phyloP scores from a whole-genome alignment of 1,284 basidiomycete species.

The Sparassis latifolia region DNA sequence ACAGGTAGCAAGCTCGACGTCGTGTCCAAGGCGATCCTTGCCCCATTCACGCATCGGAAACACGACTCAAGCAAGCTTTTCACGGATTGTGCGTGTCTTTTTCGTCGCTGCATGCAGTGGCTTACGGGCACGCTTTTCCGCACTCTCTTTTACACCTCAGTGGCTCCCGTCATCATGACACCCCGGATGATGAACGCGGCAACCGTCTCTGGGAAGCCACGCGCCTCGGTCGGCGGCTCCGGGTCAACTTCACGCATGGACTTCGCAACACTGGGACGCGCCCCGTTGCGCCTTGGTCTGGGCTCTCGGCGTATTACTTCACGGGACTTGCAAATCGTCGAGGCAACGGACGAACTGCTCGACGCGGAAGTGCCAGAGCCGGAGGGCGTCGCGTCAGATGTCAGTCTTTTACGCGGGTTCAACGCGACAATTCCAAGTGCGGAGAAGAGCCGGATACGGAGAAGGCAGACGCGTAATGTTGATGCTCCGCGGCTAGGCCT shows the following conservation, averaged over 20 bases:
- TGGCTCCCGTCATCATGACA: constrained; percentile 88
- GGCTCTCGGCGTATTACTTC: constrained; percentile 67
- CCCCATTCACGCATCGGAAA: constrained; percentile 62
- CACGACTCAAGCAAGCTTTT: constrained; percentile 63
- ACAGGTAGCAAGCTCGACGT: constrained; percentile 41
- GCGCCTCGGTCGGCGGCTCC: constrained; percentile 32
- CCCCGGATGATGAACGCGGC: constrained; percentile 71
- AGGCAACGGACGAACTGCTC: constrained; percentile 77
- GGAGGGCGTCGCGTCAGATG: constrained; percentile 53
- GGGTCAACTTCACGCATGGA: constrained; percentile 42
- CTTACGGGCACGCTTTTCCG: no score
- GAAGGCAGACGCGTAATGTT: constrained; percentile 76
- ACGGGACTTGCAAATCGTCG: constrained; percentile 77
- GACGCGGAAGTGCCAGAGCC: constrained; percentile 64
- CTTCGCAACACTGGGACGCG: constrained; percentile 69
- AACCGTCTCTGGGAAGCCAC: constrained; percentile 49
- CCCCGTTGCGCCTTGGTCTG: constrained; percentile 62
- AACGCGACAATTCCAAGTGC: constrained; percentile 88
- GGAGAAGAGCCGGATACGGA: constrained; percentile 66
- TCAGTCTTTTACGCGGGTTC: constrained; percentile 81
- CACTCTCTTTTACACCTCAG: constrained; percentile 31
- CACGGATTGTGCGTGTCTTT: constrained; percentile 53
- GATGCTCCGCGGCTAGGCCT: constrained; percentile 73
- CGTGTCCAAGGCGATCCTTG: constrained; percentile 60
- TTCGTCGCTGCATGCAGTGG: neutral